These are phyloP conservation scores for Oehlia diaphana DNA, from an alignment of 192 early-diverging fungal species.

Conservation along the genomic window DNA sequence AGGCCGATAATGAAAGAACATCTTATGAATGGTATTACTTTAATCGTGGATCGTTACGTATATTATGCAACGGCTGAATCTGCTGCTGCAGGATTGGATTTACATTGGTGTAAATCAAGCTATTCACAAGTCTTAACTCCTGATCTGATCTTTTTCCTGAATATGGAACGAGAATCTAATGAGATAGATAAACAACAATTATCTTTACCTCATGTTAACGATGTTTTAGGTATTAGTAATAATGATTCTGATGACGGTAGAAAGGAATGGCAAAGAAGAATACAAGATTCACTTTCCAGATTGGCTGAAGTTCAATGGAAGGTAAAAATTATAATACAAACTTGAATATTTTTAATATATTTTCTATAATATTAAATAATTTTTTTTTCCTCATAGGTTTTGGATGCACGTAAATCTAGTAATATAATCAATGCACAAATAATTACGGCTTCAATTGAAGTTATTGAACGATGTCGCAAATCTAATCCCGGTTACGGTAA, in stretches of 20 bases:
- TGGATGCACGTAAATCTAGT: slow-evolving; percentile 27
- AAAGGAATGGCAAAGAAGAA: slow-evolving; percentile 23
- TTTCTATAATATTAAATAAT: not conserved
- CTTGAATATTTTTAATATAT: not conserved
- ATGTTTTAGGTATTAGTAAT: not conserved
- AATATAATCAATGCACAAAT: slow-evolving; percentile 21
- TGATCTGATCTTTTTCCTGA: slow-evolving; percentile 27
- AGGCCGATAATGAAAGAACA: slow-evolving; percentile 27
- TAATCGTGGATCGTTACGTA: slow-evolving; percentile 28
- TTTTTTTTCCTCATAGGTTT: slow-evolving; percentile 8
- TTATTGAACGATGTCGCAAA: slow-evolving; percentile 27
- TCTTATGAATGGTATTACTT: slow-evolving; percentile 16
- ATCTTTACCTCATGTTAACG: not conserved
- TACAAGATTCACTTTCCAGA: slow-evolving; percentile 19
- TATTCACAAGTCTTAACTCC: slow-evolving; percentile 18
- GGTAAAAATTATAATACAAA: not conserved
- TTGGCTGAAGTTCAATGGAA: slow-evolving; percentile 27
- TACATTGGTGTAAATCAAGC: slow-evolving; percentile 25
- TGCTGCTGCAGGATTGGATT: slow-evolving; percentile 12
- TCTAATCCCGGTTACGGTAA: not conserved
- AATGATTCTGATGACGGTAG: not conserved
- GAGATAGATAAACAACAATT: not conserved
- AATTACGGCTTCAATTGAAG: slow-evolving; percentile 18
- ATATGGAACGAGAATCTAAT: not conserved
- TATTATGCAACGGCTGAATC: slow-evolving; percentile 25